These are phyloP conservation scores for Saccharomycopsis fibuligera DNA, from an alignment of 805 yeast species.

Conservation along the genomic window DNA sequence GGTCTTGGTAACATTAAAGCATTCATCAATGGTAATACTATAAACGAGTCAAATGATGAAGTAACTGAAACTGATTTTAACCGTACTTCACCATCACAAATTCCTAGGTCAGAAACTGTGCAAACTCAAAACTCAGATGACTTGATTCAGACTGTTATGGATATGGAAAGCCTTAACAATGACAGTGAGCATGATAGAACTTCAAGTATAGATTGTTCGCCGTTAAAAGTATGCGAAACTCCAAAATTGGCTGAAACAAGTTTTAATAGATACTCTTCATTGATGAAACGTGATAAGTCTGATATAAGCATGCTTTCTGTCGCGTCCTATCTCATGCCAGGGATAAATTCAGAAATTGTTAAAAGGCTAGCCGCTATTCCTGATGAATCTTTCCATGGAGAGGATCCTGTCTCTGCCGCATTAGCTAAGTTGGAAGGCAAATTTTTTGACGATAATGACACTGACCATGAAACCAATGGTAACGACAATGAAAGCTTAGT, in stretches of 20 bases:
- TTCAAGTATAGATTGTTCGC: constrained; percentile 1
- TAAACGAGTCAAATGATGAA: neutral
- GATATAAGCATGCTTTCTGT: constrained; percentile 14
- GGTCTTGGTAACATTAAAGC: constrained; percentile 2
- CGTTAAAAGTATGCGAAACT: neutral
- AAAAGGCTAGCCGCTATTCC: constrained; percentile 81
- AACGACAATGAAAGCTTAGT: constrained; percentile 7
- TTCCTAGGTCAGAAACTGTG: neutral
- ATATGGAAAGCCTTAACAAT: neutral
- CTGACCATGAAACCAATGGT: neutral
- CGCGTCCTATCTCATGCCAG: constrained; percentile 27
- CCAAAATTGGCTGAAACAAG: neutral
- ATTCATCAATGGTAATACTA: neutral
- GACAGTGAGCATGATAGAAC: neutral
- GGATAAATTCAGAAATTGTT: constrained; percentile 50
- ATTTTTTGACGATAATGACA: neutral
- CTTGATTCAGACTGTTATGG: constrained; percentile 9
- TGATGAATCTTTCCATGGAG: constrained; percentile 58
- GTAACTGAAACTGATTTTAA: no score
- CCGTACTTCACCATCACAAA: no score
- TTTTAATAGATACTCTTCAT: neutral
- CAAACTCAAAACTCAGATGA: constrained; percentile 1
- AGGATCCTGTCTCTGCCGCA: constrained; percentile 71
- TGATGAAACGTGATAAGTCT: constrained; percentile 2
- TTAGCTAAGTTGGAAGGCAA: constrained; percentile 65